A percentile compares a stretch with the other conserved stretches of the same genome.
phyloP scores from a whole-genome alignment of 257 asterid genomes.

The Salvia miltiorrhiza region DNA sequence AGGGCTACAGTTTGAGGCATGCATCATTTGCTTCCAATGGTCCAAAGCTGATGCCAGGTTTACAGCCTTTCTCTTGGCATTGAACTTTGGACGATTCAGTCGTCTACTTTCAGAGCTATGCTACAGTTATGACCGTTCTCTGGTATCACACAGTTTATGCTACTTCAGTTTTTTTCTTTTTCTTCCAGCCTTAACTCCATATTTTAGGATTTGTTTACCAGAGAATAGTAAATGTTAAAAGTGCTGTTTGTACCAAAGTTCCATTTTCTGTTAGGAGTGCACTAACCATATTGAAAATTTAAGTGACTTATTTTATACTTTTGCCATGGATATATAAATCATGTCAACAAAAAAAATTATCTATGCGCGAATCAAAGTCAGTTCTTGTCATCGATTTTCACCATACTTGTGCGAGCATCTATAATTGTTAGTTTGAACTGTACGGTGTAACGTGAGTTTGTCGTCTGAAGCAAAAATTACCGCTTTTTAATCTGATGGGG shows the following conservation, averaged over 20 bases:
- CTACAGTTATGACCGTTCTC: constrained; percentile 41
- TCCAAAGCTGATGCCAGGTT: constrained; percentile 47
- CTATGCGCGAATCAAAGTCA: neutral
- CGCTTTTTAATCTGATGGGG: neutral
- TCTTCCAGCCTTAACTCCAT: constrained; percentile 15
- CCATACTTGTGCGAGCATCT: neutral
- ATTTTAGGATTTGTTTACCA: neutral
- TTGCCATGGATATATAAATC: constrained; percentile 3
- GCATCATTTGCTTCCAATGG: constrained; percentile 62
- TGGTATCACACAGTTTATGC: constrained; percentile 33
- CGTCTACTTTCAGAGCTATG: constrained; percentile 40
- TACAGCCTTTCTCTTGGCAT: constrained; percentile 50
- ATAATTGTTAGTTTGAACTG: neutral
- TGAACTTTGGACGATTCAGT: constrained; percentile 37
- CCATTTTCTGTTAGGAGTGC: neutral
- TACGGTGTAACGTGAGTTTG: neutral
- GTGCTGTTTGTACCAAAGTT: neutral
- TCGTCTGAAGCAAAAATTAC: neutral
- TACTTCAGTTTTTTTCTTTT: constrained; percentile 8
- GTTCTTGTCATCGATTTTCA: neutral
- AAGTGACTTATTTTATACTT: neutral
- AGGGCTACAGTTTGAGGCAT: constrained; percentile 57
- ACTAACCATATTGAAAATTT: neutral
- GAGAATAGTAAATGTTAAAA: neutral
- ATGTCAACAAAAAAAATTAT: neutral